A percentile compares a stretch with the other conserved stretches of the same genome.
Evolutionary conservation across 805 yeast species (phyloP).

Genomic region (Allodekkera sacchari): DNA sequence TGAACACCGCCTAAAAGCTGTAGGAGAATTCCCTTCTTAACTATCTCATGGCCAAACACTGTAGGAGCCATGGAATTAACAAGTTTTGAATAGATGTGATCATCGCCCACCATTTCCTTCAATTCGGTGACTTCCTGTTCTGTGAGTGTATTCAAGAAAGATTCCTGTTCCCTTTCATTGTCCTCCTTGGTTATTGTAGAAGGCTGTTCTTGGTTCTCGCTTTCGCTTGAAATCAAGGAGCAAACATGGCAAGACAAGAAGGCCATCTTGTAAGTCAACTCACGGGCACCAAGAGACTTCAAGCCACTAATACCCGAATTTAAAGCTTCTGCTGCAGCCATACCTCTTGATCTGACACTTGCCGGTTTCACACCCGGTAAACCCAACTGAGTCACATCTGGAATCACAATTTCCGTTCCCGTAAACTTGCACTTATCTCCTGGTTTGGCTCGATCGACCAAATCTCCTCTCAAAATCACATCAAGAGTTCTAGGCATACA

Average conservation of each 20-base stretch:
- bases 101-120: conserved; percentile 84
- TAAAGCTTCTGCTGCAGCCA: conserved; percentile 55
- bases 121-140: conserved; percentile 78
- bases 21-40: conserved; percentile 83
- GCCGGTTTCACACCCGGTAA: conserved; percentile 92
- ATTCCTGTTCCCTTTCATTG: conserved; percentile 70
- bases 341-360: conserved; percentile 51
- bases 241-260: conserved; percentile 87
- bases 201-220: conserved; percentile 19
- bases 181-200: conserved; percentile 21
- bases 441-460: conserved; percentile 93
- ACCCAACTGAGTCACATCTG: conserved; percentile 90
- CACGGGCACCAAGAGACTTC: conserved; percentile 87
- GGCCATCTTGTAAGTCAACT: conserved; percentile 84
- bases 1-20: conserved; percentile 95
- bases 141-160: conserved; percentile 67
- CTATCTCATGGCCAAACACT: conserved; percentile 90
- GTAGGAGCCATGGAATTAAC: conserved; percentile 92
- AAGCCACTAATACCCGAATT: conserved; percentile 86
- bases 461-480: conserved; percentile 85
- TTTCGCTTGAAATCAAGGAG: conserved; percentile 32
- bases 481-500: conserved; percentile 97
- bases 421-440: conserved; percentile 93
- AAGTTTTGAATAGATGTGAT: conserved; percentile 72
- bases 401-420: conserved; percentile 91